These are phyloP conservation scores for Hypholoma fasciculare DNA, from an alignment of 768 basidiomycete genomes.

Conservation along the genomic window DNA sequence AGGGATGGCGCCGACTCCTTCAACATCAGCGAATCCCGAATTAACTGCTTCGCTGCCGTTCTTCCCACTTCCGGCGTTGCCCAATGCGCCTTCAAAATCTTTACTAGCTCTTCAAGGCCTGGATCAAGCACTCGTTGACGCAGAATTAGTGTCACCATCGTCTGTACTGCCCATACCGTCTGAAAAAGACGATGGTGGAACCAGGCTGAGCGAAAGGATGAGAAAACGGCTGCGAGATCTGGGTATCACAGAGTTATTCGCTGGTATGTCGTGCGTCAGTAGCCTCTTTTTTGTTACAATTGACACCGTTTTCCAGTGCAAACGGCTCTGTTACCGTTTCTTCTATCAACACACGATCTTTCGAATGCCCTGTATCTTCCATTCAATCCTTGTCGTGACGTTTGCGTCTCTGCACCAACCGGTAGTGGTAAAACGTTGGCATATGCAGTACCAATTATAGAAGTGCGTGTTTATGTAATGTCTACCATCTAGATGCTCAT, in stretches of 20 bases:
- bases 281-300: not conserved
- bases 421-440: constrained; percentile 97
- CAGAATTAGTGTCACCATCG: constrained; percentile 65
- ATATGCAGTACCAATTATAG: constrained; percentile 92
- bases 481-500: not conserved
- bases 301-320: constrained; percentile 60
- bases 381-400: constrained; percentile 68
- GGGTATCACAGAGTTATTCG: constrained; percentile 86
- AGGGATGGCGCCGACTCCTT: not conserved
- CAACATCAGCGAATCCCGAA: constrained; percentile 9
- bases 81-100: constrained; percentile 68
- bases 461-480: constrained; percentile 43
- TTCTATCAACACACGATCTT: constrained; percentile 49
- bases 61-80: constrained; percentile 69
- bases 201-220: constrained; percentile 59
- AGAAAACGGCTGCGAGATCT: constrained; percentile 66
- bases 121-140: constrained; percentile 69
- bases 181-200: constrained; percentile 38
- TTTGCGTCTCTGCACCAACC: constrained; percentile 95
- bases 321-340: constrained; percentile 80
- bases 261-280: constrained; percentile 52
- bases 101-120: constrained; percentile 78
- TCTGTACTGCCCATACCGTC: constrained; percentile 43
- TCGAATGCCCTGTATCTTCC: constrained; percentile 61
- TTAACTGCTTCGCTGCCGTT: constrained; percentile 48